Evolutionary conservation across 345 rosid species (phyloP).

Genomic region (Eucalyptus virginea): DNA sequence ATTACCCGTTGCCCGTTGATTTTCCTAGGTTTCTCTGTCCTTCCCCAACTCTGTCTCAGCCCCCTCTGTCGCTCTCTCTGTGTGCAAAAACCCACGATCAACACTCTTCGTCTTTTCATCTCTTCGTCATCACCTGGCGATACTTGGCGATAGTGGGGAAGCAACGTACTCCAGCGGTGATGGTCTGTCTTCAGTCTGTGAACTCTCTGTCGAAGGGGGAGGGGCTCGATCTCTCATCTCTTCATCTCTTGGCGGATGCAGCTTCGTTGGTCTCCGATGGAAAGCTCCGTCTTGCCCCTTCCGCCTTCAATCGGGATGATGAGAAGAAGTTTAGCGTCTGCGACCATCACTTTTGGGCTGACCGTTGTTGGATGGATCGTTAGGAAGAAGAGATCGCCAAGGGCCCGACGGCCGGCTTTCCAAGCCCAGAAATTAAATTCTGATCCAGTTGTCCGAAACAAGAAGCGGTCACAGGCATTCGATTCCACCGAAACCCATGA

Average conservation of each 20-base stretch:
- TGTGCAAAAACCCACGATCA: background rate
- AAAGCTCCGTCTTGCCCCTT: background rate
- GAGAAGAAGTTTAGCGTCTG: background rate
- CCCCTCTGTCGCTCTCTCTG: background rate
- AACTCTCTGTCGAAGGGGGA: background rate
- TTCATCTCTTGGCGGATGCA: background rate
- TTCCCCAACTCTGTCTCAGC: fast-evolving
- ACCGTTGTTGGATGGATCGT: background rate
- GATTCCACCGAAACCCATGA: background rate
- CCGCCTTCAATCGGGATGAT: background rate
- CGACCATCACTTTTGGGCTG: background rate
- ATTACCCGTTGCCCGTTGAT: background rate
- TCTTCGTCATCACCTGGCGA: background rate
- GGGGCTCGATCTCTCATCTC: background rate
- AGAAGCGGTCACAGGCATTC: background rate
- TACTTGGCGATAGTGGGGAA: background rate
- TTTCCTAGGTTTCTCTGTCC: background rate
- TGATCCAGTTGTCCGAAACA: background rate
- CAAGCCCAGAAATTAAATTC: background rate
- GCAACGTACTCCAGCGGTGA: background rate
- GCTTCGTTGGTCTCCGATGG: background rate
- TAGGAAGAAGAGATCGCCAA: background rate
- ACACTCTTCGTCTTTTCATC: background rate
- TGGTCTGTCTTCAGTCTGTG: background rate
- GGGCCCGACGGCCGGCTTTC: background rate